Conservation (phyloP, 768 basidiomycete species). For the Hypholoma fasciculare region DNA sequence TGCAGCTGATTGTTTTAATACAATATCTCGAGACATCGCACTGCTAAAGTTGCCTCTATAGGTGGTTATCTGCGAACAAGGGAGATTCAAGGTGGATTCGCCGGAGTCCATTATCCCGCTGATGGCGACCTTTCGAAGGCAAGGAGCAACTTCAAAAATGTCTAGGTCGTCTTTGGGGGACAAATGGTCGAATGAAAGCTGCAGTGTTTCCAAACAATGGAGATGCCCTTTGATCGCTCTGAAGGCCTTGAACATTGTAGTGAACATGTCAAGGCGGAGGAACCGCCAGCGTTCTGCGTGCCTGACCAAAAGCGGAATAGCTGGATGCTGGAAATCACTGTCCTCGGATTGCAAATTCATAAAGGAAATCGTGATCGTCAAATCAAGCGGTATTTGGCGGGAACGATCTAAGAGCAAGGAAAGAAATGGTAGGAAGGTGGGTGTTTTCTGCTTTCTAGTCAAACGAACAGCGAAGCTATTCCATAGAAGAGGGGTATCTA, state of each 20-base stretch:
- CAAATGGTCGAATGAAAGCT: background rate
- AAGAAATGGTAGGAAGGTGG: background rate
- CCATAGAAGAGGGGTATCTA: background rate
- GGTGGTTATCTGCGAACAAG: too few species aligned
- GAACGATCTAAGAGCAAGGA: background rate
- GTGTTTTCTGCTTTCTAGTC: background rate
- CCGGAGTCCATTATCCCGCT: too few species aligned
- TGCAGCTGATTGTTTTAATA: too few species aligned
- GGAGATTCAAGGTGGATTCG: too few species aligned
- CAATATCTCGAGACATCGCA: too few species aligned
- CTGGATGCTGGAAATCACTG: background rate
- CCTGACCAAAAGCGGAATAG: background rate
- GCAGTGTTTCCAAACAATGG: background rate
- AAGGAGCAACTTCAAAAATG: constrained; percentile 1
- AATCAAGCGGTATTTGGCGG: background rate
- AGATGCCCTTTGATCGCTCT: background rate
- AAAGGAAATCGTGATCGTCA: background rate
- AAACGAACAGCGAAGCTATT: background rate
- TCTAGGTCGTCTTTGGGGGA: background rate
- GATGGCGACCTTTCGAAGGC: background rate
- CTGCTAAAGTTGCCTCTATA: too few species aligned
- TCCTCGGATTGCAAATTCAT: background rate
- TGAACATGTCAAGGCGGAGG: background rate
- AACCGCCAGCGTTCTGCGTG: background rate
- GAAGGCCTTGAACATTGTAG: background rate